Percentiles rank a stretch among this genome's conserved stretches.
These are phyloP conservation scores for Litchi chinensis DNA, from an alignment of 345 rosid species.

Conservation along the genomic window DNA sequence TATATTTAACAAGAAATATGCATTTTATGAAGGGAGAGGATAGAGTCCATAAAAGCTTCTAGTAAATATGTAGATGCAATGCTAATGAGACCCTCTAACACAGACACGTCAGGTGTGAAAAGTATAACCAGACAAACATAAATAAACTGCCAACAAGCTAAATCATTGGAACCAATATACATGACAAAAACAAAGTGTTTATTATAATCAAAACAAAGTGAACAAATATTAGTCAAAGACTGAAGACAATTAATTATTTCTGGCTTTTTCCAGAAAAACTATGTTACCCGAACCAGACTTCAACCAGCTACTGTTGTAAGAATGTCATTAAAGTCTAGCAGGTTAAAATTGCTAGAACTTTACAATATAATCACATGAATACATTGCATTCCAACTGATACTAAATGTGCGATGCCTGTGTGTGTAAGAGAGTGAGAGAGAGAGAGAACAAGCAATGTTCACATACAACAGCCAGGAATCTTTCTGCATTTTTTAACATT, in stretches of 20 bases:
- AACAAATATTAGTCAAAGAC: background rate
- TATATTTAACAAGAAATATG: background rate
- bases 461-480: background rate
- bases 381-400: background rate
- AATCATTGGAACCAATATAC: background rate
- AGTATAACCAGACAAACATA: background rate
- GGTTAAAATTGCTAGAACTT: background rate
- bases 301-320: background rate
- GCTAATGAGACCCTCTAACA: background rate
- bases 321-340: background rate
- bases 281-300: background rate
- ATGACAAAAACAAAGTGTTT: background rate
- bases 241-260: background rate
- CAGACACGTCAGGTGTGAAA: background rate
- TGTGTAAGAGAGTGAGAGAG: background rate
- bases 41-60: background rate
- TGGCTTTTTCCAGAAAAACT: background rate
- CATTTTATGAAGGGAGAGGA: background rate
- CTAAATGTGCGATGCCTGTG: background rate
- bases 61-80: background rate
- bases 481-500: background rate
- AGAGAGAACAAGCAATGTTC: constrained; percentile 3
- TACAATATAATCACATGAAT: background rate
- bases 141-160: background rate
- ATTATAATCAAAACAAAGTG: background rate